A percentile compares a stretch with the other conserved stretches of the same genome.
phyloP scores from a whole-genome alignment of 1,284 basidiomycete genomes.

The Puccinia hordei region DNA sequence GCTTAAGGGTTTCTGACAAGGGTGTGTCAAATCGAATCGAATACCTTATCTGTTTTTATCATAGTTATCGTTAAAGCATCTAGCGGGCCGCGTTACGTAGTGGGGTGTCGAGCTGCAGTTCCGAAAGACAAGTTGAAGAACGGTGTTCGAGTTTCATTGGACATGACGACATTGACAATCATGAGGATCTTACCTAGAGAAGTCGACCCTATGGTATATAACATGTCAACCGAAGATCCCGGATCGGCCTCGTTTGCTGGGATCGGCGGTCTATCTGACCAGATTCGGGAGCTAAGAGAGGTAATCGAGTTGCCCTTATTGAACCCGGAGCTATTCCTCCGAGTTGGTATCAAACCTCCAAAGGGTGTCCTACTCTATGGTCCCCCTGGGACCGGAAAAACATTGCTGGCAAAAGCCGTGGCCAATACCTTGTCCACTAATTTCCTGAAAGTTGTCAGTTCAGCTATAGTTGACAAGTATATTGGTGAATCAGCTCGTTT shows the following conservation, averaged over 20 bases:
- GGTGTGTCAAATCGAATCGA: background rate
- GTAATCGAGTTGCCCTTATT: slow-evolving; percentile 93
- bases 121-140: slow-evolving; percentile 80
- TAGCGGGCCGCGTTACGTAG: slow-evolving; percentile 95
- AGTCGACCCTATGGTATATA: slow-evolving; percentile 97
- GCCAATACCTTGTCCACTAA: slow-evolving; percentile 94
- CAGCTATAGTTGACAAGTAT: slow-evolving; percentile 99
- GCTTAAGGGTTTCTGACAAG: background rate
- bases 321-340: slow-evolving; percentile 90
- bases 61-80: slow-evolving; percentile 98
- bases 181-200: slow-evolving; percentile 98
- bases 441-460: slow-evolving; percentile 97
- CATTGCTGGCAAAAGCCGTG: slow-evolving; percentile 89
- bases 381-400: slow-evolving; percentile 94
- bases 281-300: slow-evolving; percentile 94
- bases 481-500: slow-evolving; percentile 96
- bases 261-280: slow-evolving; percentile 92
- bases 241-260: slow-evolving; percentile 93
- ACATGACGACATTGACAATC: slow-evolving; percentile 99
- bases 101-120: slow-evolving; percentile 94
- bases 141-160: slow-evolving; percentile 91
- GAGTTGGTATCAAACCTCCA: slow-evolving; percentile 93
- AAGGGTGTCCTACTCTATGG: slow-evolving; percentile 92
- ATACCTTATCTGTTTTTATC: background rate
- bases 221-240: slow-evolving; percentile 98